Conservation (phyloP, 2,329 filamentous ascomycete genomes). For the Verticillium isaacii region DNA sequence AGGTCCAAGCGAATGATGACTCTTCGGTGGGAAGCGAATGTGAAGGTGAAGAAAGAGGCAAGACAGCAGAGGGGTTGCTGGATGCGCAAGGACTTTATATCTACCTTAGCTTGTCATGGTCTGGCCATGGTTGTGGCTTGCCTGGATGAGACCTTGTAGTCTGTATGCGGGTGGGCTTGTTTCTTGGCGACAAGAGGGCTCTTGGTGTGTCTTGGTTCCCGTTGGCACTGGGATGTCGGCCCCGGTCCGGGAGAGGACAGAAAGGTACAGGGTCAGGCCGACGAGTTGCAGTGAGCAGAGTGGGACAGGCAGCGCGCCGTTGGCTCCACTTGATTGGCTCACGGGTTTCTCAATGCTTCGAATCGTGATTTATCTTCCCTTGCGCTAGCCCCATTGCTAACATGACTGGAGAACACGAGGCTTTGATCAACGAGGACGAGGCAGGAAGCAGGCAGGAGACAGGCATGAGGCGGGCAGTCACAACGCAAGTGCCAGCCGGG, state of each 20-base stretch:
- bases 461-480: too few species aligned
- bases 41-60: background rate
- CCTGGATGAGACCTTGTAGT: background rate
- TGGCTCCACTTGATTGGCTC: too few species aligned
- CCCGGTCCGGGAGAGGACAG: background rate
- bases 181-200: background rate
- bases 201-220: background rate
- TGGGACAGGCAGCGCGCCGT: too few species aligned
- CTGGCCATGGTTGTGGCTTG: background rate
- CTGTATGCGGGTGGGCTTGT: background rate
- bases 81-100: background rate
- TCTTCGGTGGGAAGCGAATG: background rate
- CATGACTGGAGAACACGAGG: background rate
- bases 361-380: too few species aligned
- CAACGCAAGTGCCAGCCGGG: too few species aligned
- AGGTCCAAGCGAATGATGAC: background rate
- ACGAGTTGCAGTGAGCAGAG: too few species aligned
- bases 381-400: too few species aligned
- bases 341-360: too few species aligned
- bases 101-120: background rate
- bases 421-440: background rate
- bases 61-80: background rate
- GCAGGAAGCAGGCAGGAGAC: background rate
- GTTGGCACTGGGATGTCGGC: background rate
- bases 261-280: background rate